phyloP scores from a whole-genome alignment of 441 rosid genomes.

The Mallotus japonicus region DNA sequence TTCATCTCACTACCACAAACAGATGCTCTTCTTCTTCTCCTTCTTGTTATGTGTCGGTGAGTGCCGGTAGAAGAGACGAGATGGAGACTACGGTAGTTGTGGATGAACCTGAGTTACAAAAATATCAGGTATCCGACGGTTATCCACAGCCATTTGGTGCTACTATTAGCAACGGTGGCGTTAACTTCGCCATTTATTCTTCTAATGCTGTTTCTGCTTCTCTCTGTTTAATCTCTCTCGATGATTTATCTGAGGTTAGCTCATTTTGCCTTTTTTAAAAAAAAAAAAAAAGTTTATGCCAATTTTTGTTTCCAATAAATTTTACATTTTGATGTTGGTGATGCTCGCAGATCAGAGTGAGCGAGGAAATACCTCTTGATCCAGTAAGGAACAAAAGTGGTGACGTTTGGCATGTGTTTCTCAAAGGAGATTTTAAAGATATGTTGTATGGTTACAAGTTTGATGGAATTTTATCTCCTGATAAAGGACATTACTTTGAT shows the following conservation, averaged over 20 bases:
- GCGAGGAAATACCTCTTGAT: conserved; percentile 70
- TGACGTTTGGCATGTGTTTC: conserved; percentile 77
- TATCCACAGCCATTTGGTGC: conserved; percentile 78
- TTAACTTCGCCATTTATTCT: conserved; percentile 79
- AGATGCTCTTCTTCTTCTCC: neutral
- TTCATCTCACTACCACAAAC: neutral
- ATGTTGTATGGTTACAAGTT: conserved; percentile 78
- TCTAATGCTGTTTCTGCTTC: conserved; percentile 68
- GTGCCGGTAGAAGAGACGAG: conserved; percentile 28
- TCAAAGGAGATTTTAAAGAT: conserved; percentile 71
- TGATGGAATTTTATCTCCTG: conserved; percentile 66
- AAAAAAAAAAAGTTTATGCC: neutral
- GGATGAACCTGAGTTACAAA: conserved; percentile 24
- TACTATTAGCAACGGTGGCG: conserved; percentile 62
- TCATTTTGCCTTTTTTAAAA: too few relatives aligned
- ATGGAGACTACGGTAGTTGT: conserved; percentile 45
- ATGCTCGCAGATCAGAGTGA: conserved; percentile 55
- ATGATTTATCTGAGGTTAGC: conserved; percentile 65
- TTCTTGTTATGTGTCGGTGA: neutral
- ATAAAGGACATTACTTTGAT: conserved; percentile 67
- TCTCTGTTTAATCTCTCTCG: conserved; percentile 61
- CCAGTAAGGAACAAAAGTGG: conserved; percentile 68
- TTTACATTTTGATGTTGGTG: neutral
- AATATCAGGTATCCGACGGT: conserved; percentile 53
- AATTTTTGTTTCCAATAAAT: too few relatives aligned